These are phyloP conservation scores for Lepiota brunneoincarnata DNA, from an alignment of 768 basidiomycete genomes.

Conservation along the genomic window DNA sequence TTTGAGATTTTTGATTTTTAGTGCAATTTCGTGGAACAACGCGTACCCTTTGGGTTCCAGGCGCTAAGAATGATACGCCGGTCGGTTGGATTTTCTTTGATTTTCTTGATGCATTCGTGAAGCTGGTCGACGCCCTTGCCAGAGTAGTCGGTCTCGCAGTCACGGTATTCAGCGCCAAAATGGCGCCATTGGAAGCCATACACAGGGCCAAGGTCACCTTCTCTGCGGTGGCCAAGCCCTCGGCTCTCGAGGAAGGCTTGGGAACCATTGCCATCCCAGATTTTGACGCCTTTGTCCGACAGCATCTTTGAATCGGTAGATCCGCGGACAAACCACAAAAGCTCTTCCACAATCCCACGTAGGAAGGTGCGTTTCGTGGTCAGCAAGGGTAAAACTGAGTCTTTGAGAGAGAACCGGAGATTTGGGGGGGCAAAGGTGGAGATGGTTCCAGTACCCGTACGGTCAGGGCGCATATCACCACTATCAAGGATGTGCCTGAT, in stretches of 20 bases:
- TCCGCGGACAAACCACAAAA: slow-evolving; percentile 92
- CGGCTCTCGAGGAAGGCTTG: slow-evolving; percentile 81
- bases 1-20: background rate
- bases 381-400: slow-evolving; percentile 78
- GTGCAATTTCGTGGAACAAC: background rate
- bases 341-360: slow-evolving; percentile 88
- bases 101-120: slow-evolving; percentile 84
- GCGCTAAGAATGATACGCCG: slow-evolving; percentile 92
- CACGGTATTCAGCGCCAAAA: slow-evolving; percentile 81
- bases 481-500: slow-evolving; percentile 71
- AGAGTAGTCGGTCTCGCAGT: slow-evolving; percentile 72
- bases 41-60: slow-evolving; percentile 94
- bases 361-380: slow-evolving; percentile 96
- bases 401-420: slow-evolving; percentile 82
- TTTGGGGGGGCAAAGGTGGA: slow-evolving; percentile 90
- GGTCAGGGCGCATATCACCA: slow-evolving; percentile 81
- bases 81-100: slow-evolving; percentile 91
- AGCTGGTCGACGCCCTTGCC: slow-evolving; percentile 93
- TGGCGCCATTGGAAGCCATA: slow-evolving; percentile 98
- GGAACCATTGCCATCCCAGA: slow-evolving; percentile 97
- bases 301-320: slow-evolving; percentile 78
- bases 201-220: slow-evolving; percentile 94
- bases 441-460: slow-evolving; percentile 93
- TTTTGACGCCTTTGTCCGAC: slow-evolving; percentile 81
- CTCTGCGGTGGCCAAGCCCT: slow-evolving; percentile 79